Evolutionary conservation across 2,329 filamentous ascomycete species (phyloP).

Genomic region (Hymenoscyphus occultus): DNA sequence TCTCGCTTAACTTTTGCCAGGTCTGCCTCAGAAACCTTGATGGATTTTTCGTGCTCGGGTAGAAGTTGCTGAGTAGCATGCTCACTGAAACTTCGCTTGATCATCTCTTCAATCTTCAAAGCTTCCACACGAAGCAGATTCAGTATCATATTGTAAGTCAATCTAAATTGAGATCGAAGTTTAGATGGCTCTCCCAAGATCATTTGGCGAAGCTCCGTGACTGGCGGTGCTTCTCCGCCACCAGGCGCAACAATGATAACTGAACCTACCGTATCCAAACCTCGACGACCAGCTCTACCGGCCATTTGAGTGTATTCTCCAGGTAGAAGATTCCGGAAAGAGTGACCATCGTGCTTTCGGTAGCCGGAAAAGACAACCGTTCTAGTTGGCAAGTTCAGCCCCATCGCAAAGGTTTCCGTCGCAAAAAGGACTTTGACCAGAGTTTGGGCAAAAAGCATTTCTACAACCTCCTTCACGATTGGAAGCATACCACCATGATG

Average conservation of each 20-base stretch:
- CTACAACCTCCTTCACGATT: constrained; percentile 96
- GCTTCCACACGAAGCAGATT: constrained; percentile 94
- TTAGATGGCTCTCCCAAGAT: constrained; percentile 95
- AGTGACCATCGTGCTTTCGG: constrained; percentile 90
- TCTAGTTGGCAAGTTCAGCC: constrained; percentile 88
- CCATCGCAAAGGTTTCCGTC: constrained; percentile 98
- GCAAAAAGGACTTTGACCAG: constrained; percentile 96
- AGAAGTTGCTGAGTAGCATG: constrained; percentile 93
- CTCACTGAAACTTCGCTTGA: constrained; percentile 98
- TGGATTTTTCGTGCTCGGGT: constrained; percentile 92
- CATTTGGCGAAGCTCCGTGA: constrained; percentile 81
- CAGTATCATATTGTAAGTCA: constrained; percentile 99
- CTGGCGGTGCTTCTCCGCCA: constrained; percentile 83
- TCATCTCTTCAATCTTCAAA: constrained; percentile 99
- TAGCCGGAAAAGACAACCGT: constrained; percentile 98
- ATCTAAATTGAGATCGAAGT: constrained; percentile 88
- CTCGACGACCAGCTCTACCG: constrained; percentile 86
- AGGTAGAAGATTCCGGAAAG: constrained; percentile 84
- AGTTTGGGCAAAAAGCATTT: constrained; percentile 92
- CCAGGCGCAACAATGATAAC: constrained; percentile 87
- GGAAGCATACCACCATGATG: constrained; percentile 93
- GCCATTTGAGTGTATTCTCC: constrained; percentile 99
- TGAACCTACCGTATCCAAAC: constrained; percentile 86
- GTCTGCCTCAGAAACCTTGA: constrained; percentile 88
- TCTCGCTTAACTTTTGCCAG: constrained; percentile 87